Evolutionary conservation across 768 basidiomycete species (phyloP).

Genomic region (Trametes sanguinea): DNA sequence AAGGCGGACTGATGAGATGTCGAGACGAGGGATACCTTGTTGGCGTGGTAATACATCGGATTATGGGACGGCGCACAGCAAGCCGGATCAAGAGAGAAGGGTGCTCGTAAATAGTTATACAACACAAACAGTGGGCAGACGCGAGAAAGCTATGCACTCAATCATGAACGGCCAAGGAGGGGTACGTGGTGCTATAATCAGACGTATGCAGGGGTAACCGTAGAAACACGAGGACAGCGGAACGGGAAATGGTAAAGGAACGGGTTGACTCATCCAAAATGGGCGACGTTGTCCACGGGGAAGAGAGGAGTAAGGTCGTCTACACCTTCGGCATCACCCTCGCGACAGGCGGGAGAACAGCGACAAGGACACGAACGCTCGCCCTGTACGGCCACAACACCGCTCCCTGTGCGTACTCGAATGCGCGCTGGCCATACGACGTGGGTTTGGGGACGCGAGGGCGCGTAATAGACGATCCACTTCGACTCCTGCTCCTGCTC

Average conservation of each 20-base stretch:
- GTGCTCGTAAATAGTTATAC: no score
- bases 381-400: constrained; percentile 29
- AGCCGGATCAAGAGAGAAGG: background rate
- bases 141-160: no score
- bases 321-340: constrained; percentile 11
- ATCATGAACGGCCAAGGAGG: no score
- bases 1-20: background rate
- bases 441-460: background rate
- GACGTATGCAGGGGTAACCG: no score
- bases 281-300: constrained; percentile 1
- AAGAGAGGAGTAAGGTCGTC: no score
- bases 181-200: no score
- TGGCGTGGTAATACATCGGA: background rate
- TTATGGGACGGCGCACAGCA: constrained; percentile 9
- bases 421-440: constrained; percentile 15
- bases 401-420: constrained; percentile 21
- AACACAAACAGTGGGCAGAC: no score
- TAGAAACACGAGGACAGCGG: no score
- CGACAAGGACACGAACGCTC: constrained; percentile 22
- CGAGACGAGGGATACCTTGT: background rate
- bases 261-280: no score
- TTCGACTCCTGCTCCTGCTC: constrained; percentile 22
- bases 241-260: no score
- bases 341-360: constrained; percentile 21
- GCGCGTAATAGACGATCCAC: constrained; percentile 10